phyloP scores from a whole-genome alignment of 1,139 yeast species.

The Taphrina populina region DNA sequence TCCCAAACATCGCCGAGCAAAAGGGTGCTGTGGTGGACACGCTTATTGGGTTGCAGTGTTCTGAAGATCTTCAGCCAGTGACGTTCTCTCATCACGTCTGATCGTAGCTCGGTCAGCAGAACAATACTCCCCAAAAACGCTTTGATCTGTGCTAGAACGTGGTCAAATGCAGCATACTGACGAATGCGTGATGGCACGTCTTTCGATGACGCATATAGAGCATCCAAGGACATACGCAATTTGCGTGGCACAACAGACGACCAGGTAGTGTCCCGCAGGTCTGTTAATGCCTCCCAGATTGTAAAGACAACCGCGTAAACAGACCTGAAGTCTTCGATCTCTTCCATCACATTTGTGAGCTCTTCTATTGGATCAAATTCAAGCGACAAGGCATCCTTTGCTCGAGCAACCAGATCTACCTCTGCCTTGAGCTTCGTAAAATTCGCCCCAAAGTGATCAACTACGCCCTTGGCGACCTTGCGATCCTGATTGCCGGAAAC shows the following conservation, averaged over 20 bases:
- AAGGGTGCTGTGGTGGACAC: conserved; percentile 41
- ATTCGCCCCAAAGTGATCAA: conserved; percentile 51
- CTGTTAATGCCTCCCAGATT: conserved; percentile 56
- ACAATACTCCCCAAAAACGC: conserved; percentile 49
- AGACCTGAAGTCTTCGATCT: conserved; percentile 57
- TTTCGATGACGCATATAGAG: conserved; percentile 52
- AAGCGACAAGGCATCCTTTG: conserved; percentile 51
- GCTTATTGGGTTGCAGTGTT: conserved; percentile 41
- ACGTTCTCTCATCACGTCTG: conserved; percentile 60
- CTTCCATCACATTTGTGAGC: conserved; percentile 49
- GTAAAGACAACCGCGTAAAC: conserved; percentile 68
- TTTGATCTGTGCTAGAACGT: conserved; percentile 54
- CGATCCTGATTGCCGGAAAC: conserved; percentile 53
- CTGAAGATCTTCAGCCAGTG: conserved; percentile 66
- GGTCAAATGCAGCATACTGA: conserved; percentile 69
- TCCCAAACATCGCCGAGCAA: conserved; percentile 65
- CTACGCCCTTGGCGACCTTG: conserved; percentile 52
- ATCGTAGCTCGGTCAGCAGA: conserved; percentile 54
- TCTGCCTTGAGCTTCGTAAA: conserved; percentile 41
- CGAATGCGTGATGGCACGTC: conserved; percentile 60
- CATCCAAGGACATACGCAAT: conserved; percentile 56
- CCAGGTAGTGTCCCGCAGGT: conserved; percentile 56
- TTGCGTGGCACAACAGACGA: conserved; percentile 51
- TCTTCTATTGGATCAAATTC: conserved; percentile 46
- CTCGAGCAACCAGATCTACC: conserved; percentile 46